A percentile compares a stretch with the other conserved stretches of the same genome.
Conservation (phyloP, 1,139 yeast species). For the Saccharomyces hybrid region DNA sequence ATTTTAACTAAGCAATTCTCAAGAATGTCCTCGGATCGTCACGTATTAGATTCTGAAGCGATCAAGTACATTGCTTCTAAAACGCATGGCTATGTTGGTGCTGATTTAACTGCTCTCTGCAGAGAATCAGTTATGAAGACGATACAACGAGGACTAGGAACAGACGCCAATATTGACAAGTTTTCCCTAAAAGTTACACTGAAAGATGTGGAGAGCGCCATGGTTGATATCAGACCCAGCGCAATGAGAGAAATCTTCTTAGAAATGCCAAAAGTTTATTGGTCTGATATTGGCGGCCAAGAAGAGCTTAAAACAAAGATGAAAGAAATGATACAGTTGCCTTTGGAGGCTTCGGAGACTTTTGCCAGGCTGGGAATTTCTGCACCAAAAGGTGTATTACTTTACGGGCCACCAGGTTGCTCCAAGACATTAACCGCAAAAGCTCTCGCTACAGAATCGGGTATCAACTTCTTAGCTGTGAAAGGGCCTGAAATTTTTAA, state of each 20-base stretch:
- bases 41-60: constrained; percentile 44
- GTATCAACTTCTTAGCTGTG: constrained; percentile 83
- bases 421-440: constrained; percentile 91
- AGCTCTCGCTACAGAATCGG: constrained; percentile 92
- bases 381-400: constrained; percentile 84
- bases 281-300: constrained; percentile 97
- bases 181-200: constrained; percentile 35
- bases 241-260: constrained; percentile 94
- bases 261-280: constrained; percentile 87
- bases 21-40: constrained; percentile 51
- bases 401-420: constrained; percentile 97
- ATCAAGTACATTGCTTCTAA: constrained; percentile 53
- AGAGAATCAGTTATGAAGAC: constrained; percentile 85
- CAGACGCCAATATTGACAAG: constrained; percentile 27
- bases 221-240: constrained; percentile 78
- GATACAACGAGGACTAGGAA: constrained; percentile 50
- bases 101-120: constrained; percentile 80
- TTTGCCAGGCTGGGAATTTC: constrained; percentile 69
- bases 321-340: constrained; percentile 85
- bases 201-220: constrained; percentile 56
- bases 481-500: constrained; percentile 94
- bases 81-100: constrained; percentile 75
- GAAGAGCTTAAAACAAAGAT: constrained; percentile 69
- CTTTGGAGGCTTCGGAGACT: constrained; percentile 73
- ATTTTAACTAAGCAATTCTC: constrained; percentile 55